Evolutionary conservation across 1,139 yeast species (phyloP), one percentile per base, ranked within the genome.

Genomic region (Saccharomyces hybrid): DNA sequence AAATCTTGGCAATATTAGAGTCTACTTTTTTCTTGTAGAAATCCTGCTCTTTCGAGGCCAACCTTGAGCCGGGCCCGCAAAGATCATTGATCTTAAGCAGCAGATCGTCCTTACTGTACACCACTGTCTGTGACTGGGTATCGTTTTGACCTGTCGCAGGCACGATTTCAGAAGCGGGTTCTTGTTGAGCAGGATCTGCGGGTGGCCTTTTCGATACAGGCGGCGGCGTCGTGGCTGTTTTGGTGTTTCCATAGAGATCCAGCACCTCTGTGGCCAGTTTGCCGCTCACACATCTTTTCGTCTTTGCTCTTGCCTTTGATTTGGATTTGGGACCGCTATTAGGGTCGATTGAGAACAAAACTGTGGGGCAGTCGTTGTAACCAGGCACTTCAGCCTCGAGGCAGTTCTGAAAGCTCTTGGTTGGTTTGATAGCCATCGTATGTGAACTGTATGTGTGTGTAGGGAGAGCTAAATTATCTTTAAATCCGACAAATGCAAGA

Each of bases 321-420:
- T 58, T 58, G 13, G 42, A 14, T 34, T 11, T 34, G 13, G 42
- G 42, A 5, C 42, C 42, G 42, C 42, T 34, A 5, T 34, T 34
- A 34, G 42, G 42, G 23, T 34, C 42, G 23, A n/a, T 58, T 52
- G 13, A 59, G 49, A 66, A 67, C 38, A 70, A 50, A 52, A 67
- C 67, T 8, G 63, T 62, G 1, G 73, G 73, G 53, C 73, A 70
- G 50, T 70, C 73, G 54, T 70, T 70, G 47, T 70, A 70, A 6
- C 71, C 72, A 4, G 68, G 65, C 5, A 70, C 68, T 13, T 70
- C 73, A 6, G 66, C 57, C 54, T 70, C 72, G n/a, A 62, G 54
- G 51, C 73, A 70, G 48, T 70, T 62, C 53, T 70, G 73, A 53
- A 65, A 68, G 50, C 70, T 65, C 50, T 59, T 63, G 3, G 42